Evolutionary conservation across 768 basidiomycete species (phyloP), one percentile per base, ranked within the genome.

Genomic region (Neoboletus subvelutipes): DNA sequence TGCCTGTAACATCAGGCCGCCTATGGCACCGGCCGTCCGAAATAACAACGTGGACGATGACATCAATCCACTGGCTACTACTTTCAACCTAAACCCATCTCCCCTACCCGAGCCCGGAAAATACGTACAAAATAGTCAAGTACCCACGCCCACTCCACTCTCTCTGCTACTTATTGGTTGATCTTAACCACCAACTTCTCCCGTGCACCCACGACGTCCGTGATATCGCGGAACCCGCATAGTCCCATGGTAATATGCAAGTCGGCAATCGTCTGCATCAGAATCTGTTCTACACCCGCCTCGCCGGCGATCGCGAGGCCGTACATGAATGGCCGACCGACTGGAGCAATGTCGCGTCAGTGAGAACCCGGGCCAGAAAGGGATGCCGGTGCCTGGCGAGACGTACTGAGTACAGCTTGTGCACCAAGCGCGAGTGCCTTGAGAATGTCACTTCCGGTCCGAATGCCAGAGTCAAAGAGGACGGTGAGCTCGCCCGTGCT

Each of bases 401-500:
- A 71, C 76, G 46, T 50, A 80, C 73, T 65, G 12, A 82, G 65
- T 4, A 85, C 78, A 9, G 70, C 81, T 54, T 84, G 77, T 1
- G 83, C 83, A 7, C 84, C 83, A 11, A 85, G 68, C 0, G 83
- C 83, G 17, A 84, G 70, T 1, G 84, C 84, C 60, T 80, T 79
- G 54, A 81, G 72, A 26, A 84, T 68, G 50, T 85, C 84, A 26
- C 78, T 75, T 7, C 80, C 84, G 4, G 76, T 77, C 40, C 84
- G 74, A 43, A 85, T 78, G 5, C 85, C 83, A 43, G 75, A 80
- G 66, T 88, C 86, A 63, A 88, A 91, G 4, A 94, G 72, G 36
- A 94, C 72, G 0, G 86, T 85, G 39, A 92, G 70, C 55, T 80
- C 81, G 1, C 87, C 87, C 15, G 77, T 69, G 6, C 67, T 67